Percentiles rank a stretch among this genome's conserved stretches.
These are phyloP conservation scores for Starmera caribaea DNA, from an alignment of 805 yeast genomes.

Conservation along the genomic window DNA sequence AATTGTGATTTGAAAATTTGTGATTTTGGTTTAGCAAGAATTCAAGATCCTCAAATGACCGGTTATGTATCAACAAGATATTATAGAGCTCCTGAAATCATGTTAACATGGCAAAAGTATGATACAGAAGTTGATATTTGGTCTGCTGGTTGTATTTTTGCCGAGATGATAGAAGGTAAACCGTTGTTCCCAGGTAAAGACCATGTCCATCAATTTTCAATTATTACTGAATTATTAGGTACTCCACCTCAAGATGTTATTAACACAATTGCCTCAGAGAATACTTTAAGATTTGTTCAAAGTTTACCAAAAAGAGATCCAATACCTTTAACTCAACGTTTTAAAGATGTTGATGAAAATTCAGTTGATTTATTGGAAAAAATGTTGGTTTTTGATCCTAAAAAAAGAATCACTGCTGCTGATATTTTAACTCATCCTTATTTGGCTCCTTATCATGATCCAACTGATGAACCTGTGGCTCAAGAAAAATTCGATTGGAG, in stretches of 20 bases:
- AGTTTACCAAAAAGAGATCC: slow-evolving; percentile 91
- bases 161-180: slow-evolving; percentile 96
- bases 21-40: slow-evolving; percentile 91
- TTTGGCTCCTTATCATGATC: slow-evolving; percentile 92
- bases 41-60: slow-evolving; percentile 98
- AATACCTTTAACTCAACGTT: slow-evolving; percentile 76
- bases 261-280: slow-evolving; percentile 91
- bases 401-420: slow-evolving; percentile 86
- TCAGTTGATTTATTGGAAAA: slow-evolving; percentile 82
- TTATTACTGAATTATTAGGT: slow-evolving; percentile 91
- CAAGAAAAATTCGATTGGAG: slow-evolving; percentile 95
- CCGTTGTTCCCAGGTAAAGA: slow-evolving; percentile 97
- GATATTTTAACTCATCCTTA: slow-evolving; percentile 87
- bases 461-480: slow-evolving; percentile 94
- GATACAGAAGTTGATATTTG: slow-evolving; percentile 96
- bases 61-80: slow-evolving; percentile 95
- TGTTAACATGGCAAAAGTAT: slow-evolving; percentile 98
- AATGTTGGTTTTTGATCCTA: slow-evolving; percentile 93
- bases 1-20: slow-evolving; percentile 87
- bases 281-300: slow-evolving; percentile 87
- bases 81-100: slow-evolving; percentile 96
- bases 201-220: slow-evolving; percentile 95
- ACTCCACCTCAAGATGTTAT: slow-evolving; percentile 96
- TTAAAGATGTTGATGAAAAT: slow-evolving; percentile 68
- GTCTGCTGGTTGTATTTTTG: slow-evolving; percentile 96